Base-by-base conservation (phyloP, 208 protist species). In the Vickermania ingenoplastis region DNA sequence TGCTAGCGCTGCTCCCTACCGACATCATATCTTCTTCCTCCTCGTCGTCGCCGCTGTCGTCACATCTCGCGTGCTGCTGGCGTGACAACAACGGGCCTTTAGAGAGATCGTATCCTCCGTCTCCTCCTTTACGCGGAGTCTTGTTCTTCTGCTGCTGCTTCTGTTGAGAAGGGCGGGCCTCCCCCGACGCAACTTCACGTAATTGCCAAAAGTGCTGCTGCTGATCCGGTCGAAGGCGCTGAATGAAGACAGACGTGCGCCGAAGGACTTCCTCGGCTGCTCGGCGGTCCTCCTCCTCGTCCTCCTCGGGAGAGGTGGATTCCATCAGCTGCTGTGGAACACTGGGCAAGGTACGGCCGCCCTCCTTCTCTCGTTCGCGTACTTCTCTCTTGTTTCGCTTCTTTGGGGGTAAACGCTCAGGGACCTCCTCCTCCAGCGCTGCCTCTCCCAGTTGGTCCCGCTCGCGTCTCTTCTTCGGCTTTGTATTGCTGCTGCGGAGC, bases 151-250 rank as follows among this genome's bases (percentile, higher is more conserved):
- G 5, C 13, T 54, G 5, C 21, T 54, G 13, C 13, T 13, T 27
- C 11, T 54, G 5, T 7, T 54, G 28, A 28, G 25, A 4, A 53
- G 31, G 17, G 4, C 21, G n/a, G n/a, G 2, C 5, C 27, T 53
- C n/a, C 5, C 84, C 84, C 24, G 78, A 73, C 7, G 84, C 84
- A 24, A 84, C 78, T 25, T 75, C 63, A 26, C 84, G 77, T 30
- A 83, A 53, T 1, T 63, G 63, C 84, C 84, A 92, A 64, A 92
- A 86, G 23, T 60, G 26, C 31, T 76, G 52, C n/a, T 73, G 72
- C 27, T 68, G 59, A 11, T 29, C 49, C 0, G 75, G 61, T 27
- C 41, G 60, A 13, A 92, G 73, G 17, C 59, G 56, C 26, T 76
- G 30, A 28, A 92, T 59, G 66, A 92, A 89, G 7, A 30, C 57